Percentiles rank a stretch among this genome's conserved stretches.
phyloP scores from a whole-genome alignment of 1,284 basidiomycete genomes.

The Omphalotus olearius region DNA sequence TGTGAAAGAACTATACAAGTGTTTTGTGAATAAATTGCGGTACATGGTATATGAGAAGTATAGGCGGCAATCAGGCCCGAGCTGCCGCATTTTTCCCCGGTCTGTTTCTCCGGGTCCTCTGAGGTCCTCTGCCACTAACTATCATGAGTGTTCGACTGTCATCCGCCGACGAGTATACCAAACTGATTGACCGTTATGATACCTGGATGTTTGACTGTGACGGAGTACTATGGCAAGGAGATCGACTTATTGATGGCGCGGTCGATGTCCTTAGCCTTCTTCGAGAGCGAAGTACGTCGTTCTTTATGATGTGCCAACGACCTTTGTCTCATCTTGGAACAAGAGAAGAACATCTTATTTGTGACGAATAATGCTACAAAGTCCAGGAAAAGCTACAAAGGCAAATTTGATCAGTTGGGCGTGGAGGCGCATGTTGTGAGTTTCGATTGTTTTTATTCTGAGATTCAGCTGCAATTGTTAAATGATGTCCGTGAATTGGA shows the following conservation, averaged over 20 bases:
- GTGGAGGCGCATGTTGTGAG: conserved; percentile 82
- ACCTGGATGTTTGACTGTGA: conserved; percentile 97
- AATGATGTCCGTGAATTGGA: conserved; percentile 7
- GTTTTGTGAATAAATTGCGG: too few relatives aligned
- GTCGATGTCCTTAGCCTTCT: conserved; percentile 69
- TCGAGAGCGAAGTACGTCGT: conserved; percentile 54
- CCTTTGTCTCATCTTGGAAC: background rate
- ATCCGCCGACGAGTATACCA: conserved; percentile 47
- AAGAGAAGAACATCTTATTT: conserved; percentile 86
- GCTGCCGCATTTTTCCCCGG: too few relatives aligned
- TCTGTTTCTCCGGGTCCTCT: background rate
- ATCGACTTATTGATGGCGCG: conserved; percentile 74
- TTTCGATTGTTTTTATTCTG: background rate
- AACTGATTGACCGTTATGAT: conserved; percentile 75
- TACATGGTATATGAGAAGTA: too few relatives aligned
- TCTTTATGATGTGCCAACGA: background rate
- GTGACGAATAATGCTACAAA: conserved; percentile 99
- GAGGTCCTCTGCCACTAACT: background rate
- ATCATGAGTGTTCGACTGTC: conserved; percentile 30
- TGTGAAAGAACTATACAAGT: too few relatives aligned
- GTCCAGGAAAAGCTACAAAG: conserved; percentile 82
- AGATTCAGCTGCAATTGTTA: conserved; percentile 16
- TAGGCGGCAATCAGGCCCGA: too few relatives aligned
- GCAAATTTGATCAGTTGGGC: conserved; percentile 88
- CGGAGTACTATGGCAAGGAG: conserved; percentile 92